Conservation (phyloP, 257 asterid genomes). For the Lithospermum erythrorhizon region DNA sequence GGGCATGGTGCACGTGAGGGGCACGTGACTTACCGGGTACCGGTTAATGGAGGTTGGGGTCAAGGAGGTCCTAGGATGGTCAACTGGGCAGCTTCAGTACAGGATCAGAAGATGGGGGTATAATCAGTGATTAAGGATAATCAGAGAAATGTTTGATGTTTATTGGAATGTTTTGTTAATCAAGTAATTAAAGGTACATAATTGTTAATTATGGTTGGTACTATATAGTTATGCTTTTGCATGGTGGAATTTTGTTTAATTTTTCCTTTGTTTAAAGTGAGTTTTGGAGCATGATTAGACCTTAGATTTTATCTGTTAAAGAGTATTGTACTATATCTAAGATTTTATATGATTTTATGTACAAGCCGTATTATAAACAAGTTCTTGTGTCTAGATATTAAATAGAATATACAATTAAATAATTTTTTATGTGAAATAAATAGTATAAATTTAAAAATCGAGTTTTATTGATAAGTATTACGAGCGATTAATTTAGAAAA, state of each 20-base stretch:
- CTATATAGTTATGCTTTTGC: neutral
- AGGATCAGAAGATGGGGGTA: slow-evolving; percentile 23
- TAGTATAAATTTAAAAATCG: no score
- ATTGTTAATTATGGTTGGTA: neutral
- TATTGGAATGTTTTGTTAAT: neutral
- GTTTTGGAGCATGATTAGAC: no score
- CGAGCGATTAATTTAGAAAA: no score
- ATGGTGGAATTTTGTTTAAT: neutral
- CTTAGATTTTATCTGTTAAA: no score
- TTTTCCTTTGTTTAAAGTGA: neutral
- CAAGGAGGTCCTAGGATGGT: slow-evolving; percentile 20
- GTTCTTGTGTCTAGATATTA: no score
- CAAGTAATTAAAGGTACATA: neutral
- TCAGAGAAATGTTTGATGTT: slow-evolving; percentile 16
- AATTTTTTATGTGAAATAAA: no score
- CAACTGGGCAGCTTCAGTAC: slow-evolving; percentile 26
- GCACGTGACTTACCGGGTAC: slow-evolving; percentile 26
- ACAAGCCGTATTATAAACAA: no score
- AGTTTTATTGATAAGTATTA: no score
- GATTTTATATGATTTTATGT: neutral
- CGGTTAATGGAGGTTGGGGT: slow-evolving; percentile 27
- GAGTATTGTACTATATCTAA: no score
- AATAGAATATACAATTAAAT: no score
- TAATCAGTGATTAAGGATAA: slow-evolving; percentile 1
- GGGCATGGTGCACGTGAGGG: slow-evolving; percentile 14